Conservation (phyloP, 306 rosid genomes). For the Pterocarpus macrocarpus region DNA sequence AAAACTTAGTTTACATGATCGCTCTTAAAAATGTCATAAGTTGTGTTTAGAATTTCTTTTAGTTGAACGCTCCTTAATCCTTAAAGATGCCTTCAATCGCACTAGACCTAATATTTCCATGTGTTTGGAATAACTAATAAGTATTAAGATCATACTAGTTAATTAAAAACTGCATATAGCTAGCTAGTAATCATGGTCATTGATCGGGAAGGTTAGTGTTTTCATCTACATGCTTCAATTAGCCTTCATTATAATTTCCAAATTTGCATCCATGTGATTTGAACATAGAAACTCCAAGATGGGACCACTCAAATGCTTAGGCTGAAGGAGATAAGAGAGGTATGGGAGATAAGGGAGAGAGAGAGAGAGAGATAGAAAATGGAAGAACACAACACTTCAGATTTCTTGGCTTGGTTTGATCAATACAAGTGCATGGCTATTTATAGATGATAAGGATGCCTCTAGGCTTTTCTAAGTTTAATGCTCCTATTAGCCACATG, state of each 20-base stretch:
- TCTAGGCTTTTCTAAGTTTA: too few relatives aligned
- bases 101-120: background rate
- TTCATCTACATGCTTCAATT: background rate
- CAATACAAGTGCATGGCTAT: too few relatives aligned
- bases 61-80: background rate
- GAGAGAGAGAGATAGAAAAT: too few relatives aligned
- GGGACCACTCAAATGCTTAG: background rate
- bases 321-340: too few relatives aligned
- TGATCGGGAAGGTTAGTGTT: background rate
- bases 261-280: background rate
- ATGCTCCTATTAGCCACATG: too few relatives aligned
- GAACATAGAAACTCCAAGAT: constrained; percentile 19
- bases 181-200: background rate
- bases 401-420: too few relatives aligned
- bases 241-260: background rate
- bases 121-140: background rate
- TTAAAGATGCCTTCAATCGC: background rate
- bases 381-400: too few relatives aligned
- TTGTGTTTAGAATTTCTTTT: background rate
- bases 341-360: too few relatives aligned
- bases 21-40: too few relatives aligned
- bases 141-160: background rate
- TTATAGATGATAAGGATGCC: too few relatives aligned
- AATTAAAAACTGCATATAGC: background rate
- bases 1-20: background rate